Evolutionary conservation across 2,329 filamentous ascomycete species (phyloP), one percentile per base, ranked within the genome.

Genomic region (Fusarium fujikuroi): DNA sequence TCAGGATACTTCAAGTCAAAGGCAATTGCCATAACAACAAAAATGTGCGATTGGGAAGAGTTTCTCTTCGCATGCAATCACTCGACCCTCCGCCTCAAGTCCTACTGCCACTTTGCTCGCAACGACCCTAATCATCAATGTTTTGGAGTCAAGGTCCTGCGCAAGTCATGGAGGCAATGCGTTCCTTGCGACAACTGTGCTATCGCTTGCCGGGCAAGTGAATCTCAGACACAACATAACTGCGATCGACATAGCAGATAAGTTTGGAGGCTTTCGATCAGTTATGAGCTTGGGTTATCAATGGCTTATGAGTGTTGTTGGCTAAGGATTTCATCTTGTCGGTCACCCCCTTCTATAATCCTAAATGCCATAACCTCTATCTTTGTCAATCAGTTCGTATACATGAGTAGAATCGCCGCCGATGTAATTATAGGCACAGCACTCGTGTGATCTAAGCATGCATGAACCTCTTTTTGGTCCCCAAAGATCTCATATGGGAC

Each of bases 41-140:
- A 75, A 42, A 93, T 93, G 92, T 93, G 91, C 75, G 89, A 92
- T 78, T 94, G 85, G 80, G 92, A 95, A 79, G 89, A 91, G 71
- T 92, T 92, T 74, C 80, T 89, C 67, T 94, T 92, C 79, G 82
- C 80, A 58, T 95, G 92, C 83, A 85, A 85, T 36, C 92, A 94
- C 82, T 86, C 85, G 9, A 83, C 84, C 21, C 81, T 87, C 32
- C 87, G 90, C 25, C 84, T 93, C 36, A 90, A 91, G 77, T 90
- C 89, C 30, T 88, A 93, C 81, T 95, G 93, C 81, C 93, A 95
- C 81, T 91, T 90, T 74, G 92, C 92, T 10, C 90, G 93, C 66
- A 93, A 93, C 78, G 90, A 94, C 75, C 89, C 89, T 2, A 86
- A 88, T 69, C 92, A 95, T 79, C 86, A 90, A 75, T 95, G 93